Evolutionary conservation across 202 grass and related monocot genomes (phyloP).

Genomic region (Carex sylvatica): DNA sequence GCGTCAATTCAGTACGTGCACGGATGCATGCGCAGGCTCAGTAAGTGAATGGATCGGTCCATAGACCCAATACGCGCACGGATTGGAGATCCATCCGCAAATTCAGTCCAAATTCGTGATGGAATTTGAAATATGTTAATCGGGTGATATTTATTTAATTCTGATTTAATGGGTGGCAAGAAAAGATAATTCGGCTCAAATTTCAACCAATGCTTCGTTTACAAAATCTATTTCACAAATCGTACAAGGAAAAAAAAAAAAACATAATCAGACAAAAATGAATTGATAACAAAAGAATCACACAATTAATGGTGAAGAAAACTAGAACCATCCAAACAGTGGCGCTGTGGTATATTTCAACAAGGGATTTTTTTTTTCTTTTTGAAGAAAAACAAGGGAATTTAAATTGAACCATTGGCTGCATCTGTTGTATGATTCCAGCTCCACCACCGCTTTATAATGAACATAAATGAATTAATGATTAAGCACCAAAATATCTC

Average conservation of each 20-base stretch:
- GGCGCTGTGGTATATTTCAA: background rate
- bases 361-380: background rate
- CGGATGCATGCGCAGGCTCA: too few relatives aligned
- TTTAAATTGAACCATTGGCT: background rate
- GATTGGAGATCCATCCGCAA: too few relatives aligned
- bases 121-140: too few relatives aligned
- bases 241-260: background rate
- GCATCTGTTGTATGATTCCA: background rate
- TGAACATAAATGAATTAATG: background rate
- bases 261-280: background rate
- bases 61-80: too few relatives aligned
- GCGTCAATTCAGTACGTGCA: too few relatives aligned
- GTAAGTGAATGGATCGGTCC: too few relatives aligned
- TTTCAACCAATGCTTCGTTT: background rate
- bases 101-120: too few relatives aligned
- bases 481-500: background rate
- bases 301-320: background rate
- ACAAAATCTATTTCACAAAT: background rate
- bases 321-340: background rate
- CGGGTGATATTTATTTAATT: too few relatives aligned
- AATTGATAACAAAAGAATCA: slow-evolving; percentile 7
- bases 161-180: too few relatives aligned
- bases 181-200: too few relatives aligned
- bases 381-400: background rate
- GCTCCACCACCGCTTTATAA: background rate